Base-by-base conservation (phyloP, 2,329 filamentous ascomycete genomes). In the Ophiostoma sp. region DNA sequence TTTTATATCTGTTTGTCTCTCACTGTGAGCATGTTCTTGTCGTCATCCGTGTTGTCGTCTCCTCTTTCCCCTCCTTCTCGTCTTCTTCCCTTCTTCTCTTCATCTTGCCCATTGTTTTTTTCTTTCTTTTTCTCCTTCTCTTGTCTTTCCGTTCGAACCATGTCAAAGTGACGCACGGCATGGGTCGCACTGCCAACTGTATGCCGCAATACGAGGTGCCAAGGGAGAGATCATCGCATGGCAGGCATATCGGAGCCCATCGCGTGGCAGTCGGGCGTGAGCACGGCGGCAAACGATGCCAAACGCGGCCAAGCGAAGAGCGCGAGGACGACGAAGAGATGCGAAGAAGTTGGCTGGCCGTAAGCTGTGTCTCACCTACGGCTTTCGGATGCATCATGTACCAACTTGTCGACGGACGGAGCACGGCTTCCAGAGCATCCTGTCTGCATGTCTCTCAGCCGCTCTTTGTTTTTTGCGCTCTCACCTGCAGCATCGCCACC, bases 401-500 rank as follows among this genome's bases (percentile, higher is more conserved):
- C 49, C 49, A 55, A 55, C 49, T 55, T 55, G 49, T 55, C 18
- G 49, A 55, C 4, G 49, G 49, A 27, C 18, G 49, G 49, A 55
- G 49, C 49, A 55, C 27, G 49, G 49, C 18, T 27, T 27, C 12
- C n/a, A n/a, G 49, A 55, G 9, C 9, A 55, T 55, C 49, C n/a
- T 27, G 49, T 18, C 49, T 55, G 49, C 49, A 55, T 55, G 49
- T 55, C 49, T 55, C 27, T 55, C 49, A 55, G 49, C 49, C 49
- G 49, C 49, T 36, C 49, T n/a, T 55, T 11, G 49, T 55, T 27
- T 55, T 52, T 52, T n/a, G 47, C 27, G 27, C 27, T 27, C 27
- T 27, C 27, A 27, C 27, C 2, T 27, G 27, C 27, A 27, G 27
- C 27, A 27, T 27, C 27, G 27, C 27, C 27, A 27, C 27, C 27